phyloP scores from a whole-genome alignment of 768 basidiomycete species.

The Rhodocollybia butyracea region DNA sequence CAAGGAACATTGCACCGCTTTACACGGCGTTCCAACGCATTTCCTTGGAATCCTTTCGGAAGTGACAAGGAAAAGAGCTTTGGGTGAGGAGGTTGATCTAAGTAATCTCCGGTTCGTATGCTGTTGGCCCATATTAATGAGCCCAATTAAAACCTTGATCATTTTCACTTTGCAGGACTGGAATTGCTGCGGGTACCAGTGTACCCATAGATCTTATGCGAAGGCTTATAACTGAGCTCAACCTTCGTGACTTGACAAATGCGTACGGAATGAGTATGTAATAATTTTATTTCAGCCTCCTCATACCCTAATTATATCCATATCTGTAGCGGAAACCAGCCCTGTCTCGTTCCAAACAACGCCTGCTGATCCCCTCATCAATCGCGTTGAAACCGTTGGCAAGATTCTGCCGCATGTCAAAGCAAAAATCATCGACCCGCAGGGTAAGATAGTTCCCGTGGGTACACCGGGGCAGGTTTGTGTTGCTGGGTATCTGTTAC shows the following conservation, averaged over 20 bases:
- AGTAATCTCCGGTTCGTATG: slow-evolving; percentile 50
- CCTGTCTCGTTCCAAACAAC: slow-evolving; percentile 84
- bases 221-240: slow-evolving; percentile 61
- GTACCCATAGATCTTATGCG: slow-evolving; percentile 81
- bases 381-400: slow-evolving; percentile 82
- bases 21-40: slow-evolving; percentile 87
- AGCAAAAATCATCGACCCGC: slow-evolving; percentile 62
- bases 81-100: slow-evolving; percentile 46
- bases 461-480: slow-evolving; percentile 74
- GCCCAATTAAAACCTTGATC: not conserved
- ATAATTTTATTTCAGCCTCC: not conserved
- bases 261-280: slow-evolving; percentile 86
- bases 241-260: slow-evolving; percentile 67
- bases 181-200: slow-evolving; percentile 78
- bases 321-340: slow-evolving; percentile 66
- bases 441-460: slow-evolving; percentile 65
- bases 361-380: slow-evolving; percentile 61
- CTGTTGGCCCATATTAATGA: too few relatives aligned
- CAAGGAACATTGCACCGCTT: slow-evolving; percentile 67
- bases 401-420: slow-evolving; percentile 72
- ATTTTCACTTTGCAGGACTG: slow-evolving; percentile 42
- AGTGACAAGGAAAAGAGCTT: slow-evolving; percentile 49
- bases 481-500: slow-evolving; percentile 72
- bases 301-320: not conserved
- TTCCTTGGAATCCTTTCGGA: slow-evolving; percentile 74